These are phyloP conservation scores for Metschnikowia santaceciliae DNA, from an alignment of 805 yeast species.

Conservation along the genomic window DNA sequence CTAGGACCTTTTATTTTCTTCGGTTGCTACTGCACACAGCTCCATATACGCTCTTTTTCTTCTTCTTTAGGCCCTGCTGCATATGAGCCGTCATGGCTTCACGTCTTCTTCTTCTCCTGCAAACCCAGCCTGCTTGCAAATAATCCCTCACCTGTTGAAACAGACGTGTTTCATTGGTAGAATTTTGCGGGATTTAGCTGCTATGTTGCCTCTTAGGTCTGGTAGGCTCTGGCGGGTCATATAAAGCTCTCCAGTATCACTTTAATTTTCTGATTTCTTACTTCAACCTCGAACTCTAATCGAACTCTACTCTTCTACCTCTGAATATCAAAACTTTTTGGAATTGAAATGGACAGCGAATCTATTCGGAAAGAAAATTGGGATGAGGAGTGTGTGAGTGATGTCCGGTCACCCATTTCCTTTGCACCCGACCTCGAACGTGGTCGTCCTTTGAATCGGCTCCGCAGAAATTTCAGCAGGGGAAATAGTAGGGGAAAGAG, in stretches of 20 bases:
- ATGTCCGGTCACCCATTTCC: background rate
- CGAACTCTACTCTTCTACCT: no score
- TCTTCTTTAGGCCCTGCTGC: background rate
- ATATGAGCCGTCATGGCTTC: background rate
- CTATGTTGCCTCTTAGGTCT: no score
- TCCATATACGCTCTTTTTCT: background rate
- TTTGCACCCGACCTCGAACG: conserved; percentile 4
- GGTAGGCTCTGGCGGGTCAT: no score
- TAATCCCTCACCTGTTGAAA: background rate
- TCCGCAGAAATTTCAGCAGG: background rate
- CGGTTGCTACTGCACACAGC: background rate
- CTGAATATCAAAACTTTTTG: no score
- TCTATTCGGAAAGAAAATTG: conserved; percentile 1
- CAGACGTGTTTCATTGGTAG: background rate
- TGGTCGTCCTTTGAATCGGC: background rate
- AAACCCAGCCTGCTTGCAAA: background rate
- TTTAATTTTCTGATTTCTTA: no score
- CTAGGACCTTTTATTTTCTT: background rate
- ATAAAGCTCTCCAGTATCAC: no score
- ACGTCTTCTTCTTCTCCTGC: background rate
- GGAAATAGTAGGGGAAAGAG: background rate
- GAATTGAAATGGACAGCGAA: conserved; percentile 1
- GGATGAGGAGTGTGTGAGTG: conserved; percentile 4
- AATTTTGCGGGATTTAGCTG: background rate
- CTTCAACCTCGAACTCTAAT: no score